Conservation (phyloP, 176 grass and related monocot species). For the Lolium rigidum region DNA sequence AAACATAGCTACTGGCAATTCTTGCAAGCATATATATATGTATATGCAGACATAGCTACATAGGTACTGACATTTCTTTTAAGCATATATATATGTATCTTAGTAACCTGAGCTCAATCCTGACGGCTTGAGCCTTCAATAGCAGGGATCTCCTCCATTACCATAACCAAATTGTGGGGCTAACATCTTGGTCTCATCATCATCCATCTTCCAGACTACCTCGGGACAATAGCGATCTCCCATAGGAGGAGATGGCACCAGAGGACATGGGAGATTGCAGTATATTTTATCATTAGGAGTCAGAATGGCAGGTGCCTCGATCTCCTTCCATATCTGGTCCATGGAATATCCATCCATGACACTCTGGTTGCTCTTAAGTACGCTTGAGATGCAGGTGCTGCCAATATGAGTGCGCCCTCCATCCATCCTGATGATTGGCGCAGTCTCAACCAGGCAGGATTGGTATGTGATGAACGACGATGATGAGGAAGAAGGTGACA, state of each 20-base stretch:
- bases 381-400: slow-evolving; percentile 29
- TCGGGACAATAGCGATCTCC: slow-evolving; percentile 54
- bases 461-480: slow-evolving; percentile 68
- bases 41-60: slow-evolving; percentile 30
- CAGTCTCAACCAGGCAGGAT: slow-evolving; percentile 40
- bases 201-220: slow-evolving; percentile 59
- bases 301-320: slow-evolving; percentile 41
- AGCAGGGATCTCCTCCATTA: slow-evolving; percentile 31
- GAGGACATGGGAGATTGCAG: slow-evolving; percentile 40
- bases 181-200: slow-evolving; percentile 50
- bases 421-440: slow-evolving; percentile 14
- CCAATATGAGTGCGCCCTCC: slow-evolving; percentile 24
- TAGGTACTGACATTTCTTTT: slow-evolving; percentile 22
- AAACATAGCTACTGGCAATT: slow-evolving; percentile 37
- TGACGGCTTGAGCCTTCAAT: slow-evolving; percentile 44
- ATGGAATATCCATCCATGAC: slow-evolving; percentile 63
- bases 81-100: slow-evolving; percentile 37
- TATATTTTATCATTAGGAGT: slow-evolving; percentile 20
- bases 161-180: slow-evolving; percentile 46
- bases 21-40: slow-evolving; percentile 2
- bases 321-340: slow-evolving; percentile 89
- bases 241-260: slow-evolving; percentile 22
- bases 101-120: slow-evolving; percentile 41
- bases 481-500: slow-evolving; percentile 58
- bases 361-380: slow-evolving; percentile 43